phyloP scores from a whole-genome alignment of 352 stramenopile genomes.

The Phytophthora rubi region DNA sequence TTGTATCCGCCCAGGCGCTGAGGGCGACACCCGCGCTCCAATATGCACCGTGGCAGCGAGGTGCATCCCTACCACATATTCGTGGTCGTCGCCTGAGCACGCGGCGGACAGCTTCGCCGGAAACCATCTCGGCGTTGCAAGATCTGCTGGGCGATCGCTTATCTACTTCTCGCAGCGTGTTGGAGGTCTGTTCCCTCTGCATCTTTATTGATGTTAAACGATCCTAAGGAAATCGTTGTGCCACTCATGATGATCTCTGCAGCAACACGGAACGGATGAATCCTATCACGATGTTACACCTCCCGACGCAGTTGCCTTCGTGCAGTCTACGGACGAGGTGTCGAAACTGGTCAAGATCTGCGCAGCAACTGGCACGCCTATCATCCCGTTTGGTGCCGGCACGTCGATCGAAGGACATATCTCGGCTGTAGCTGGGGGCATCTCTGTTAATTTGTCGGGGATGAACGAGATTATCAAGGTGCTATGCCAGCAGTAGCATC shows the following conservation, averaged over 20 bases:
- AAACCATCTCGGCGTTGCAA: constrained; percentile 56
- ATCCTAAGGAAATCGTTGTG: neutral
- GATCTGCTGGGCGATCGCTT: constrained; percentile 65
- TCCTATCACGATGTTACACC: constrained; percentile 85
- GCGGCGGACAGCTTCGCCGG: constrained; percentile 34
- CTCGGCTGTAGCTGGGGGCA: constrained; percentile 76
- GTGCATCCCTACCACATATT: neutral
- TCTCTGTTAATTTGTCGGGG: constrained; percentile 89
- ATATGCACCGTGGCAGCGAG: neutral
- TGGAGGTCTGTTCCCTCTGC: constrained; percentile 32
- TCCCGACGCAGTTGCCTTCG: constrained; percentile 88
- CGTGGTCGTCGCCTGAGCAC: constrained; percentile 23
- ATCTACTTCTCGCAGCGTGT: constrained; percentile 59
- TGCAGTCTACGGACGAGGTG: constrained; percentile 85
- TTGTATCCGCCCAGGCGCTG: neutral
- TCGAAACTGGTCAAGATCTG: constrained; percentile 89
- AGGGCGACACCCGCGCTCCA: neutral
- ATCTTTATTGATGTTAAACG: neutral
- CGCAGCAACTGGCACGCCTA: constrained; percentile 67
- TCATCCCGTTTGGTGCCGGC: constrained; percentile 94
- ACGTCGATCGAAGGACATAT: constrained; percentile 96
- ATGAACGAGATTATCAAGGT: constrained; percentile 73
- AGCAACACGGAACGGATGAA: constrained; percentile 88
- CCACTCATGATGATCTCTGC: constrained; percentile 1
- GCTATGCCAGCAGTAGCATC: neutral